Conservation (phyloP, 129 eudicot species). For the Dittrichia graveolens region DNA sequence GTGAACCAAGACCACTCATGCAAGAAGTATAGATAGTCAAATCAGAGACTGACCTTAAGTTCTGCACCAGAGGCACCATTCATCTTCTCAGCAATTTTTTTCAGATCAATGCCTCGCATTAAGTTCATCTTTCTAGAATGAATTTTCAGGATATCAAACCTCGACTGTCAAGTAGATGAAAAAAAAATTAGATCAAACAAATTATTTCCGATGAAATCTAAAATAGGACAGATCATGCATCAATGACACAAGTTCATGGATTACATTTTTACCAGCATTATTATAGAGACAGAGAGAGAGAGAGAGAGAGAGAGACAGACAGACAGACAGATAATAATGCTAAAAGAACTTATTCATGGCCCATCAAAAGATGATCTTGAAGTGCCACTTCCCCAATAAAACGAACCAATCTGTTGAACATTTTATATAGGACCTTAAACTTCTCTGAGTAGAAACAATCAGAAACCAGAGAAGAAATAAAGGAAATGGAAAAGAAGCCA, state of each 20-base stretch:
- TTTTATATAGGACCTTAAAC: no score
- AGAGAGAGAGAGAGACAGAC: no score
- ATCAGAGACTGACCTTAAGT: constrained; percentile 61
- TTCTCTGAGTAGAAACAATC: no score
- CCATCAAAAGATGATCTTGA: background rate
- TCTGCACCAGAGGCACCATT: constrained; percentile 97
- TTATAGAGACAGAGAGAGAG: background rate
- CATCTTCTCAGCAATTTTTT: constrained; percentile 96
- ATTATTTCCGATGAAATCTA: background rate
- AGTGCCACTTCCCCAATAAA: no score
- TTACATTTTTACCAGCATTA: background rate
- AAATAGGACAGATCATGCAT: no score
- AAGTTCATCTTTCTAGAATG: constrained; percentile 94
- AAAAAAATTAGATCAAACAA: background rate
- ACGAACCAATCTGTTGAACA: no score
- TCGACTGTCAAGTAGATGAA: constrained; percentile 55
- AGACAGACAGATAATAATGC: background rate
- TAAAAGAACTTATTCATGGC: background rate
- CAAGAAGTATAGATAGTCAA: background rate
- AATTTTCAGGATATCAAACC: constrained; percentile 84
- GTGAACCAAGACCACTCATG: background rate
- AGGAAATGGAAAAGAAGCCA: no score
- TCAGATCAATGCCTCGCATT: constrained; percentile 94
- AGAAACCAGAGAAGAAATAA: no score
- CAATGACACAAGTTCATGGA: background rate